phyloP scores from a whole-genome alignment of 495 filamentous ascomycete genomes.

The Aspergillus ostianus region DNA sequence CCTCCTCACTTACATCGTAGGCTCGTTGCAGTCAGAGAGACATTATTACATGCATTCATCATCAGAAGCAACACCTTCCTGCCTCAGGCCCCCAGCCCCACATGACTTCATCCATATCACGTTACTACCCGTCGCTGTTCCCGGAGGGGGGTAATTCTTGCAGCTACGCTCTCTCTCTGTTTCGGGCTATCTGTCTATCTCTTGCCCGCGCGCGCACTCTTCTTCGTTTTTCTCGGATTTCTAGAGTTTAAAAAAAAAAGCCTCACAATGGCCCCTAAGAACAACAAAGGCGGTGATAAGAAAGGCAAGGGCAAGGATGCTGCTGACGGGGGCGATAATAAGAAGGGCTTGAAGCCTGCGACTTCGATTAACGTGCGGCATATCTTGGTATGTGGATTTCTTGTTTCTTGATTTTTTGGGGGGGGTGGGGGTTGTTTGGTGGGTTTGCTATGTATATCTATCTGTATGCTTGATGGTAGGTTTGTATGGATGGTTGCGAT shows the following conservation, averaged over 20 bases:
- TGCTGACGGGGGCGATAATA: conserved; percentile 41
- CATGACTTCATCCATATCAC: conserved; percentile 8
- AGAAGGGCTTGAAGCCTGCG: conserved; percentile 64
- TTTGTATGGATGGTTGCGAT: too few species aligned
- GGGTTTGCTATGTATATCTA: background rate
- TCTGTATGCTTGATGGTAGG: too few species aligned
- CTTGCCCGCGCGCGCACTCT: background rate
- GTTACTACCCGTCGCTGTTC: background rate
- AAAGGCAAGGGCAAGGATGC: conserved; percentile 50
- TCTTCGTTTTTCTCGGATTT: background rate
- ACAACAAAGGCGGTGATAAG: conserved; percentile 49
- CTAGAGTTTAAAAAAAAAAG: too few species aligned
- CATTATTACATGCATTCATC: background rate
- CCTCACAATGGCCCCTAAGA: conserved; percentile 55
- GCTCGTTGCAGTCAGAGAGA: background rate
- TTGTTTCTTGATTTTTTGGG: conserved; percentile 3
- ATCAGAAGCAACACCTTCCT: background rate
- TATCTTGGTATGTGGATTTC: conserved; percentile 62
- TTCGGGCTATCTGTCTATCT: background rate
- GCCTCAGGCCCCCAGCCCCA: conserved; percentile 2
- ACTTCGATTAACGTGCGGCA: conserved; percentile 83
- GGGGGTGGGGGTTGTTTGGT: too few species aligned
- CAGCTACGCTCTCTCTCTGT: too few species aligned
- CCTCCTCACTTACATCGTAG: background rate
- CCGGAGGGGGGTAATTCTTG: background rate